Percentiles rank a stretch among this genome's conserved stretches.
phyloP scores from a whole-genome alignment of 2,329 filamentous ascomycete species.

The Pseudogymnoascus sp. region DNA sequence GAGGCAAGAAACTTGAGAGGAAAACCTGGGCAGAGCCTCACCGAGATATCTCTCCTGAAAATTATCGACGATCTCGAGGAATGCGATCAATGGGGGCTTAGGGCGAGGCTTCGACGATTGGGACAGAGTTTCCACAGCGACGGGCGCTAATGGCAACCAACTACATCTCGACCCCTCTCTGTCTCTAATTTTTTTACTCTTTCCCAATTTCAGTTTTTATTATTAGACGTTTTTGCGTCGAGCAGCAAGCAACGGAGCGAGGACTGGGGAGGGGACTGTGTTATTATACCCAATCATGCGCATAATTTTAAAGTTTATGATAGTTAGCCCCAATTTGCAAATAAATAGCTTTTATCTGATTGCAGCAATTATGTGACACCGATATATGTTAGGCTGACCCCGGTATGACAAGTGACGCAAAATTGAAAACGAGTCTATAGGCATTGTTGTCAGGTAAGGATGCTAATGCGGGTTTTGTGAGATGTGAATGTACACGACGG shows the following conservation, averaged over 20 bases:
- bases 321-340: not conserved
- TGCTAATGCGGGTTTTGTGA: not conserved
- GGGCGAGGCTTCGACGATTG: too few species aligned
- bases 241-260: not conserved
- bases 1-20: not conserved
- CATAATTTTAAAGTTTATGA: not conserved
- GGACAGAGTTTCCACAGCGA: too few species aligned
- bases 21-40: not conserved
- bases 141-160: too few species aligned
- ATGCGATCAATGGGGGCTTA: not conserved
- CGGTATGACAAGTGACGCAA: not conserved
- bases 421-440: not conserved
- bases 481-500: not conserved
- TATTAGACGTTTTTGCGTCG: not conserved
- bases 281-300: not conserved
- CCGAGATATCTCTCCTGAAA: not conserved
- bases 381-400: too few species aligned
- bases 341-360: too few species aligned
- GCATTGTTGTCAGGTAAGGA: not conserved
- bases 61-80: not conserved
- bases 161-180: too few species aligned
- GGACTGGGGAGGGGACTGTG: not conserved
- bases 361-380: too few species aligned
- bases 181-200: too few species aligned
- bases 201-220: not conserved